Conservation (phyloP, 768 basidiomycete genomes). For the Podaxis pistillaris region DNA sequence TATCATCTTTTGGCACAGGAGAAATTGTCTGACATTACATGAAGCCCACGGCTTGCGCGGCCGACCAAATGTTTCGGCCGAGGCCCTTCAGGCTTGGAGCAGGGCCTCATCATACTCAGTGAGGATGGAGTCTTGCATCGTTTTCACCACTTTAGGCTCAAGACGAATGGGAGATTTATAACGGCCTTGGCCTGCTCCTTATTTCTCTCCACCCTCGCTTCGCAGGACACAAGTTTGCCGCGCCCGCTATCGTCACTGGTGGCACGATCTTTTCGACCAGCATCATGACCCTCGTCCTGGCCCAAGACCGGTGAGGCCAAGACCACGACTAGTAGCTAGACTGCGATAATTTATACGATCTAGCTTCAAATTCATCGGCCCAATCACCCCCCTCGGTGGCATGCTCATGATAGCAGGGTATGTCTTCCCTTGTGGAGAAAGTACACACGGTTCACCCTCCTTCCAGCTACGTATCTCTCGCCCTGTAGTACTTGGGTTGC, state of each 20-base stretch:
- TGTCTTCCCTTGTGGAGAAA: constrained; percentile 22
- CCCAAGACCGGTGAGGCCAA: constrained; percentile 36
- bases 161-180: constrained; percentile 47
- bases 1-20: neutral
- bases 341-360: neutral
- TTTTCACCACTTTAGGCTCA: neutral
- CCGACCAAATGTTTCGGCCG: constrained; percentile 45
- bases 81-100: constrained; percentile 57
- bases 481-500: constrained; percentile 6
- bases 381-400: constrained; percentile 68
- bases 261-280: constrained; percentile 61
- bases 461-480: constrained; percentile 17
- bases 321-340: neutral
- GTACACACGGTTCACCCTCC: neutral
- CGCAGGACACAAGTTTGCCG: constrained; percentile 58
- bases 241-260: constrained; percentile 62
- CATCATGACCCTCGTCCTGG: constrained; percentile 54
- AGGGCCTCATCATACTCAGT: constrained; percentile 67
- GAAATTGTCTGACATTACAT: constrained; percentile 1
- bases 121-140: constrained; percentile 16
- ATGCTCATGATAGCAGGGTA: constrained; percentile 67
- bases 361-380: constrained; percentile 52
- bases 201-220: constrained; percentile 66
- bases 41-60: constrained; percentile 54
- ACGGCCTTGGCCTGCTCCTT: constrained; percentile 64